Percentiles rank a stretch among this genome's conserved stretches.
phyloP scores from a whole-genome alignment of 768 basidiomycete species.

The Boletus rubropictus region DNA sequence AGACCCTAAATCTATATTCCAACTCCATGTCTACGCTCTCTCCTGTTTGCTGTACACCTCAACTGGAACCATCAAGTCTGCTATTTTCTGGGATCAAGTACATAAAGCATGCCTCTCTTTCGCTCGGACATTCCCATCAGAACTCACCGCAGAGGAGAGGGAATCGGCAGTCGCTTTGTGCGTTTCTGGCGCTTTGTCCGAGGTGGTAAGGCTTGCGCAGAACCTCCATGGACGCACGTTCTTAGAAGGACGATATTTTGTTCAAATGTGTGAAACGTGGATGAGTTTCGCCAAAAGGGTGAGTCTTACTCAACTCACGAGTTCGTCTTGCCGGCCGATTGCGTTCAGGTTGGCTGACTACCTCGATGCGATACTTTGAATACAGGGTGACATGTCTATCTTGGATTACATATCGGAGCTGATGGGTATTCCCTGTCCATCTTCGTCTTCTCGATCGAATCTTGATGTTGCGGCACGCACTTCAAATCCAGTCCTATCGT shows the following conservation, averaged over 20 bases:
- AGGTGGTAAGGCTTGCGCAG: slow-evolving; percentile 40
- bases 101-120: slow-evolving; percentile 42
- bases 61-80: slow-evolving; percentile 42
- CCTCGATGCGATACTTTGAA: neutral
- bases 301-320: slow-evolving; percentile 10
- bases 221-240: slow-evolving; percentile 36
- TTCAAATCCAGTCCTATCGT: neutral
- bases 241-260: slow-evolving; percentile 47
- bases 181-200: slow-evolving; percentile 41
- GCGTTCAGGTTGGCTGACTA: neutral
- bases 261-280: slow-evolving; percentile 69
- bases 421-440: slow-evolving; percentile 26
- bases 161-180: slow-evolving; percentile 24
- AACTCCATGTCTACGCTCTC: slow-evolving; percentile 40
- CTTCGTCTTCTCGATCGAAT: slow-evolving; percentile 3
- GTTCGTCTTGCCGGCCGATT: neutral
- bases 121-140: slow-evolving; percentile 18
- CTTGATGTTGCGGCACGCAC: neutral
- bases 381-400: slow-evolving; percentile 42
- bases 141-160: slow-evolving; percentile 19
- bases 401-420: slow-evolving; percentile 45
- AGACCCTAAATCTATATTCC: slow-evolving; percentile 27
- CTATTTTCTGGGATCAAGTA: slow-evolving; percentile 68
- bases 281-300: slow-evolving; percentile 62
- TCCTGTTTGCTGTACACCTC: slow-evolving; percentile 45